A percentile compares a stretch with the other conserved stretches of the same genome.
Conservation (phyloP, 768 basidiomycete species). For the Lactarius evosmus region DNA sequence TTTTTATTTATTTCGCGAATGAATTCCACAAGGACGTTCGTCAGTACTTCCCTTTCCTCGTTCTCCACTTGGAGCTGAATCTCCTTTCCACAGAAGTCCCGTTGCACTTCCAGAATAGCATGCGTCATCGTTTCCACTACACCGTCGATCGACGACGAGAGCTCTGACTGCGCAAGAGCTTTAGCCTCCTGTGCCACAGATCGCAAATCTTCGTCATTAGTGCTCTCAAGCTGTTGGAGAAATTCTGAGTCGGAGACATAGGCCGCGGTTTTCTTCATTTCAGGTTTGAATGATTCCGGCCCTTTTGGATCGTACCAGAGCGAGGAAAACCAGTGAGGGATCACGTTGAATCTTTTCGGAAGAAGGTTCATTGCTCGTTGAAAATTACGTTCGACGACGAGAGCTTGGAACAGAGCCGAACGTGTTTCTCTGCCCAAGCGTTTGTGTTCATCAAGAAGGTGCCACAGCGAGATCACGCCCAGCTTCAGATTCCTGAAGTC, state of each 20-base stretch:
- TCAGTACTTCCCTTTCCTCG: background rate
- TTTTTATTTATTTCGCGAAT: conserved; percentile 9
- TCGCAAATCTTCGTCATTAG: conserved; percentile 2
- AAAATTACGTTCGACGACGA: background rate
- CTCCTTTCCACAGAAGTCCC: background rate
- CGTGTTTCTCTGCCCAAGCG: background rate
- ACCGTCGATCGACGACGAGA: conserved; percentile 11
- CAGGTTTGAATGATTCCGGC: background rate
- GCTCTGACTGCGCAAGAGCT: background rate
- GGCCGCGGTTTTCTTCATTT: conserved; percentile 11
- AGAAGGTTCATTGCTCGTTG: background rate
- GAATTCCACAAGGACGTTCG: background rate
- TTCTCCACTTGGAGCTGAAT: conserved; percentile 9
- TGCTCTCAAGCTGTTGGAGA: conserved; percentile 4
- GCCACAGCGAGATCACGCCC: background rate
- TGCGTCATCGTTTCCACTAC: background rate
- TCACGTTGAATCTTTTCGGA: background rate
- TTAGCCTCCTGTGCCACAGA: background rate
- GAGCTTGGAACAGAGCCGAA: background rate
- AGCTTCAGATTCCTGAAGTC: conserved; percentile 2
- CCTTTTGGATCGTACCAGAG: background rate
- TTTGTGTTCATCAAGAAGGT: background rate
- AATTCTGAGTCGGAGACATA: conserved; percentile 10
- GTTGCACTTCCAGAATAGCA: conserved; percentile 13
- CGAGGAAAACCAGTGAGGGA: background rate